Evolutionary conservation across 192 early-diverging fungal genomes (phyloP).

Genomic region (Chytriomyces hyalinus): DNA sequence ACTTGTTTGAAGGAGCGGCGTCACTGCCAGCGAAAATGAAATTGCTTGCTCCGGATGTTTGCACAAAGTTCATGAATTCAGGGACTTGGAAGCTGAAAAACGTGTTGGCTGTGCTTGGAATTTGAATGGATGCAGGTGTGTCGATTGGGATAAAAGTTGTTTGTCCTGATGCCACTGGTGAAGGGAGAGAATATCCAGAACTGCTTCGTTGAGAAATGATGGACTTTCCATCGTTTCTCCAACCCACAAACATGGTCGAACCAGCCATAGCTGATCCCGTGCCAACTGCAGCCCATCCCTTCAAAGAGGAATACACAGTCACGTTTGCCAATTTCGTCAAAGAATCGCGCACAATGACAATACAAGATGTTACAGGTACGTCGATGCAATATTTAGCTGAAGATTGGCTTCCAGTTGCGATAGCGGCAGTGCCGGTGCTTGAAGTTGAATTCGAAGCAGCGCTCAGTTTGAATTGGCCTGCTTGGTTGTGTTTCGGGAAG

Average conservation of each 20-base stretch:
- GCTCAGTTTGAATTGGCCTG: background rate
- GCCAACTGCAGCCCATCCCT: conserved; percentile 38
- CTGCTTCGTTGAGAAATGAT: conserved; percentile 15
- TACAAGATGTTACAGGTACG: background rate
- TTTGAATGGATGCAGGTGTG: background rate
- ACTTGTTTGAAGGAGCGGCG: background rate
- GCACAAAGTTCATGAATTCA: background rate
- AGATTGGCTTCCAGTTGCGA: background rate
- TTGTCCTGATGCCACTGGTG: background rate
- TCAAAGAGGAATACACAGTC: background rate
- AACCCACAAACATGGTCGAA: conserved; percentile 38
- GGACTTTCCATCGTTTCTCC: conserved; percentile 25
- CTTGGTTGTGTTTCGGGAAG: background rate
- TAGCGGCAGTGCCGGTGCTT: background rate
- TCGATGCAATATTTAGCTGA: background rate
- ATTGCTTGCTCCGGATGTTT: background rate
- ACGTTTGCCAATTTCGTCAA: background rate
- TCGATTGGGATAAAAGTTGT: background rate
- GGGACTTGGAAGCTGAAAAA: background rate
- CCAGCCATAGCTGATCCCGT: conserved; percentile 33
- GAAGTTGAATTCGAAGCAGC: background rate
- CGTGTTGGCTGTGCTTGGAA: background rate
- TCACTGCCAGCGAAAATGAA: conserved; percentile 1
- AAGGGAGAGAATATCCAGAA: background rate
- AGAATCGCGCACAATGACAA: background rate